A percentile compares a stretch with the other conserved stretches of the same genome.
Conservation (phyloP, 176 grass and related monocot genomes). For the Bolboschoenus planiculmis region DNA sequence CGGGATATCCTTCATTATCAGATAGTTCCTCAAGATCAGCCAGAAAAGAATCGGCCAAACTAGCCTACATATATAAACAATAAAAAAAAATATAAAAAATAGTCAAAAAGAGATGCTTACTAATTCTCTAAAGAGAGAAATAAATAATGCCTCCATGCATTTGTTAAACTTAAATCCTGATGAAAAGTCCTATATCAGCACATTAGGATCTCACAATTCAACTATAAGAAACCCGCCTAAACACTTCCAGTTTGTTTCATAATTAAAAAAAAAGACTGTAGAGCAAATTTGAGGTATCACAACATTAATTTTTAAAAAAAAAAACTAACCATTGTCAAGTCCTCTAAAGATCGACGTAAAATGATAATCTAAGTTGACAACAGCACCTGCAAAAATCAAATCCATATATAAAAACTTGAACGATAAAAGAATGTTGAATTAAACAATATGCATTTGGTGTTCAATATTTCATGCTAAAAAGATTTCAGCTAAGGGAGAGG, state of each 20-base stretch:
- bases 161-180: background rate
- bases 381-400: constrained; percentile 4
- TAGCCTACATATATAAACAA: constrained; percentile 37
- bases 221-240: background rate
- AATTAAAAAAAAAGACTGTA: background rate
- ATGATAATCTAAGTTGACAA: background rate
- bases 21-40: constrained; percentile 86
- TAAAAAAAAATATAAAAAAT: background rate
- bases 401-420: background rate
- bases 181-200: background rate
- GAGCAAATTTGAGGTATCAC: background rate
- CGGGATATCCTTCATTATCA: constrained; percentile 65
- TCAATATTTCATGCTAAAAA: background rate
- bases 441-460: too few relatives aligned
- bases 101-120: background rate
- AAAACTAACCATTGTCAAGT: background rate
- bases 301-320: background rate
- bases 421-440: background rate
- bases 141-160: background rate
- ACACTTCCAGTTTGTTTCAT: background rate
- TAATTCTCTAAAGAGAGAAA: background rate
- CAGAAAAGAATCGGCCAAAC: constrained; percentile 92
- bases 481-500: background rate
- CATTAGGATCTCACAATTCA: background rate
- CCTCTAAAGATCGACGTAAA: background rate